Base-by-base conservation (phyloP, 345 rosid genomes). In the Populus ilicifolia region DNA sequence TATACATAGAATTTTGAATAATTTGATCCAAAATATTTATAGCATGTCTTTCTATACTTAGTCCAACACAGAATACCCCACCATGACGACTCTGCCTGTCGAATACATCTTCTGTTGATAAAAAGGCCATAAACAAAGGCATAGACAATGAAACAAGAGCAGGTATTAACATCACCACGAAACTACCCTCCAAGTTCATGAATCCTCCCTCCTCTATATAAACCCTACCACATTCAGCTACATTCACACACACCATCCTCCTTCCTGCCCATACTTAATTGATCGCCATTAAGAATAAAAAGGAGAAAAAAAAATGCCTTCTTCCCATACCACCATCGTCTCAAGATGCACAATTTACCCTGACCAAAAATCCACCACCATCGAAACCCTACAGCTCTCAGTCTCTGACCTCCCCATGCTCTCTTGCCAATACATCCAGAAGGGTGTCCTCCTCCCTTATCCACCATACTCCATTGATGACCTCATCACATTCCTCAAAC, bases 331-430 rank as follows among this genome's bases (percentile, higher is more conserved):
- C 7, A 83, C 88, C 11, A 39, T 87, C 63, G 8, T 86, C 80
- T 91, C 98, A 21, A 89, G 85, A 84, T 88, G 90, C 86, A 88
- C 86, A 0, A 76, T 93, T 16, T 76, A 69, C 78, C 96, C 98
- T 2, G 84, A 84, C 63, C 79, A 83, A 35, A 76, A 69, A 44
- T 83, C 97, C 78, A 33, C 44, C 23, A 56, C 84, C 52, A 46
- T 77, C 56, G 67, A 68, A 70, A 20, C 90, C 63, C 80, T 91
- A 10, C 87, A 85, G 80, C 97, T 96, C 80, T 92, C 96, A 11
- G 97, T 93, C 71, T 96, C 99, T 39, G 99, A 96, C 80, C 86
- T 93, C 52, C 98, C 97, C 30, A 96, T 96, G 99, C 94, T 96
- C 67, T 91, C 99, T 2, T 96, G 99, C 73, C 99, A 96, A 30